Percentiles rank a stretch among this genome's conserved stretches.
phyloP scores from a whole-genome alignment of 73 alveolate species.

The Paraurostyla sp. region DNA sequence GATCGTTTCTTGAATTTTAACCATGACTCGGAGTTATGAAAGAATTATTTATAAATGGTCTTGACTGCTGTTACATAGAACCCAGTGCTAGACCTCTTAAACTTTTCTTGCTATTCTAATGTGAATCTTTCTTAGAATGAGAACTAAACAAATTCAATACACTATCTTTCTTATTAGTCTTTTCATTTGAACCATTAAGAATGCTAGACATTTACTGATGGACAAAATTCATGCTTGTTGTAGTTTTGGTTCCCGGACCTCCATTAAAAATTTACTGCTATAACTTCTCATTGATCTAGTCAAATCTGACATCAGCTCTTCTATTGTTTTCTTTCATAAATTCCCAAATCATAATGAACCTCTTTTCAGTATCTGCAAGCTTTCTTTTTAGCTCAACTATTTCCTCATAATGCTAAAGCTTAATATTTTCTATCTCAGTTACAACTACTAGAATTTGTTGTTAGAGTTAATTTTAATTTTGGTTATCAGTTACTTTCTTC shows the following conservation, averaged over 20 bases:
- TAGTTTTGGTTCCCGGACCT: no score
- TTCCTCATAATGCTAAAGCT: not conserved
- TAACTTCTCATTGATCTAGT: not conserved
- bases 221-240: no score
- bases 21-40: not conserved
- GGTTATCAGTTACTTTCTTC: not conserved
- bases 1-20: no score
- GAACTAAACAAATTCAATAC: no score
- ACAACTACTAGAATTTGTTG: not conserved
- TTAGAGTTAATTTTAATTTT: not conserved
- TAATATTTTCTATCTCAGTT: not conserved
- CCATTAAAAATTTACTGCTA: not conserved
- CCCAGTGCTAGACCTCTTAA: no score
- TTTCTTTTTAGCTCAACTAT: not conserved
- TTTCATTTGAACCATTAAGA: no score
- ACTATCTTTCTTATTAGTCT: no score
- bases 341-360: not conserved
- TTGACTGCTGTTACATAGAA: not conserved
- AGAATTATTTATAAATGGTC: not conserved
- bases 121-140: no score
- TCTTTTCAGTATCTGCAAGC: not conserved
- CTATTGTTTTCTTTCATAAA: not conserved
- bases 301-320: not conserved
- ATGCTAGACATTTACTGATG: no score
- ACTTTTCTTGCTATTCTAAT: no score